Conservation (phyloP, 1,284 basidiomycete genomes). For the Termitomyces sp. region DNA sequence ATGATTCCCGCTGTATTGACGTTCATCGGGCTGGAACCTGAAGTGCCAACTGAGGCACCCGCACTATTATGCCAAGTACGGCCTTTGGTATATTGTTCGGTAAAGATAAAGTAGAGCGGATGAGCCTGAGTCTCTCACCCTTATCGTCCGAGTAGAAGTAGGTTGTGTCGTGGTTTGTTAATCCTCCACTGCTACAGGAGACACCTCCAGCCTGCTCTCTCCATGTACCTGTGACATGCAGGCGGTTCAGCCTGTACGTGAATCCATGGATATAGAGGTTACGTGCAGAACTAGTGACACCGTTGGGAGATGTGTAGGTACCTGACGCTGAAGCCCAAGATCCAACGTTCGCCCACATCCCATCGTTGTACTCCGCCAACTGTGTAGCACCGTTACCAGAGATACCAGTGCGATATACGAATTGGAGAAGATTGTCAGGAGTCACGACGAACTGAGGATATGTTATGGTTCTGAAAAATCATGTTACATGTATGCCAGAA, state of each 20-base stretch:
- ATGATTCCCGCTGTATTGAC: constrained; percentile 39
- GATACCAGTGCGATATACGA: constrained; percentile 38
- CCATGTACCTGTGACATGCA: constrained; percentile 41
- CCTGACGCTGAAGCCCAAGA: constrained; percentile 38
- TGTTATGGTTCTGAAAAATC: constrained; percentile 27
- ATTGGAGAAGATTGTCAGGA: constrained; percentile 37
- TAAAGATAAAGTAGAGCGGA: background rate
- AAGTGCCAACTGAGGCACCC: constrained; percentile 30
- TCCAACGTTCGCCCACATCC: constrained; percentile 36
- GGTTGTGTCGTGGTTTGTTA: constrained; percentile 40
- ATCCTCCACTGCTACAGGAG: constrained; percentile 34
- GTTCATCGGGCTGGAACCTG: constrained; percentile 33
- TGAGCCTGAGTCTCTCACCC: constrained; percentile 21
- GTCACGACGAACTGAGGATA: constrained; percentile 43
- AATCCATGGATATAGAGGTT: constrained; percentile 42
- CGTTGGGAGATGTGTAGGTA: constrained; percentile 34
- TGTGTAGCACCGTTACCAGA: constrained; percentile 40
- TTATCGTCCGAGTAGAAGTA: constrained; percentile 40
- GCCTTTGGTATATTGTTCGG: constrained; percentile 20
- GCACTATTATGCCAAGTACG: constrained; percentile 38
- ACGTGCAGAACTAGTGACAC: constrained; percentile 31
- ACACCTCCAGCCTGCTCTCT: constrained; percentile 36
- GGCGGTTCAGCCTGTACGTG: constrained; percentile 29
- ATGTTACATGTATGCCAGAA: background rate
- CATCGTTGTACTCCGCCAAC: constrained; percentile 35